phyloP scores from a whole-genome alignment of 805 yeast species.

The Clavispora fructus region DNA sequence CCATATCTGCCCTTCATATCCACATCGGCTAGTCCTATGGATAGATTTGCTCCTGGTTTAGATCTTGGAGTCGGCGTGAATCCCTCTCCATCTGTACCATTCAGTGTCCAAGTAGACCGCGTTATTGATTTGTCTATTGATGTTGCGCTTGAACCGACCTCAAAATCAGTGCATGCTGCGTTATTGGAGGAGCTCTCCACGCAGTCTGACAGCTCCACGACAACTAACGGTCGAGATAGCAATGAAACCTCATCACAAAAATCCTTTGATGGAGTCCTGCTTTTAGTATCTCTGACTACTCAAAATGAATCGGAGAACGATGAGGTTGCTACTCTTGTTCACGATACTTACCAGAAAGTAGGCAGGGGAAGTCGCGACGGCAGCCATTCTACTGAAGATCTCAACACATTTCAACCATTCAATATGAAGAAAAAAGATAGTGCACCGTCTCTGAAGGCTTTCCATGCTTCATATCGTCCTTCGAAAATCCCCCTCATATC shows the following conservation, averaged over 20 bases:
- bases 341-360: background rate
- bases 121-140: conserved; percentile 19
- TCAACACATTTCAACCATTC: background rate
- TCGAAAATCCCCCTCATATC: conserved; percentile 25
- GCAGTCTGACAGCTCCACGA: background rate
- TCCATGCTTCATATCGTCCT: background rate
- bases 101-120: conserved; percentile 28
- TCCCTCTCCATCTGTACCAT: conserved; percentile 24
- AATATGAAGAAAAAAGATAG: background rate
- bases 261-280: no score
- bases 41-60: conserved; percentile 15
- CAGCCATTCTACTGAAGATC: background rate
- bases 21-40: background rate
- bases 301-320: background rate
- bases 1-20: background rate
- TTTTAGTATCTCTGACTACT: background rate
- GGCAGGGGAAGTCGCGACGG: background rate
- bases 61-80: conserved; percentile 25
- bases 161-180: background rate
- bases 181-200: background rate
- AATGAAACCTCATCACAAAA: background rate
- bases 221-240: background rate
- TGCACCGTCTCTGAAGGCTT: no score
- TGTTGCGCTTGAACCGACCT: conserved; percentile 2
- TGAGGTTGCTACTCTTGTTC: conserved; percentile 3